Conservation (phyloP, 176 grass and related monocot genomes). For the Puccinellia tenuiflora region DNA sequence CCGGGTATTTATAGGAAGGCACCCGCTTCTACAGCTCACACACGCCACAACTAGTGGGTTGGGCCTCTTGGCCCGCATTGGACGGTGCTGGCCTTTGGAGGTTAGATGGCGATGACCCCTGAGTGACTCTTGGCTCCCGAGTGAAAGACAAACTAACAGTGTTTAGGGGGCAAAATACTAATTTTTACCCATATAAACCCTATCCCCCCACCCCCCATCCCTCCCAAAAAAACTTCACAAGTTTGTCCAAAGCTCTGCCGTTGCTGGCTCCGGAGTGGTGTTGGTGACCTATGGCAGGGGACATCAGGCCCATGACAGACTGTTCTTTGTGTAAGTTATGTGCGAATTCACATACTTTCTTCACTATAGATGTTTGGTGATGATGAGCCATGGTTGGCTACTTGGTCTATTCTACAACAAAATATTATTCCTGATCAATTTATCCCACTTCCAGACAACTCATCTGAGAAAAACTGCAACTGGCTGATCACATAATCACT, state of each 20-base stretch:
- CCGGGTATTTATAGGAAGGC: neutral
- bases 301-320: neutral
- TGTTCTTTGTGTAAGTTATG: neutral
- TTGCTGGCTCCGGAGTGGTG: neutral
- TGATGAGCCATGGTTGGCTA: neutral
- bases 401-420: conserved; percentile 1
- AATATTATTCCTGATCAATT: neutral
- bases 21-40: neutral
- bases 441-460: neutral
- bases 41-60: neutral
- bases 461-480: neutral
- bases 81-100: too few relatives aligned
- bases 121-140: neutral
- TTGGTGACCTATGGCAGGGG: neutral
- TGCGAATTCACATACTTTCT: neutral
- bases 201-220: too few relatives aligned
- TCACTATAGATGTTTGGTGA: neutral
- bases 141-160: too few relatives aligned
- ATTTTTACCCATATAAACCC: too few relatives aligned
- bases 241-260: too few relatives aligned
- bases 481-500: neutral
- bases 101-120: neutral
- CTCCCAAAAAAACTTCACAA: too few relatives aligned
- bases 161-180: too few relatives aligned
- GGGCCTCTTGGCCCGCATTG: too few relatives aligned